A percentile compares a stretch with the other conserved stretches of the same genome.
phyloP scores from a whole-genome alignment of 2,329 filamentous ascomycete species.

The Mycosphaerella sp. region DNA sequence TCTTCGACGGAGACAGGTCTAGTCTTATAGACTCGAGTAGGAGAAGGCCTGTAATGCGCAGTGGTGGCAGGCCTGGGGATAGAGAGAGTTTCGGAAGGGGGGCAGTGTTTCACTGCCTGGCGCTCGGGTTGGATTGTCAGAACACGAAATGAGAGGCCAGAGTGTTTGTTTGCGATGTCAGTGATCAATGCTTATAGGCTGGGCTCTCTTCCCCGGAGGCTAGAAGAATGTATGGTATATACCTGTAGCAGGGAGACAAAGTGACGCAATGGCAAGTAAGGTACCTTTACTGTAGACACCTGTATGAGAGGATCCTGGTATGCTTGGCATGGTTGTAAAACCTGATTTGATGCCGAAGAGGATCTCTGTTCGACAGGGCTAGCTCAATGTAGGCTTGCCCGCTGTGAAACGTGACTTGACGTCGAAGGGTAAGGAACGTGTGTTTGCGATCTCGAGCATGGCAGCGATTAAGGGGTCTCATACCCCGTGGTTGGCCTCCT shows the following conservation, averaged over 20 bases:
- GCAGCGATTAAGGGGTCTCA: not conserved
- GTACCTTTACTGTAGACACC: not conserved
- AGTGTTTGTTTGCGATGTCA: slow-evolving; percentile 1
- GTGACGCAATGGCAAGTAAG: slow-evolving; percentile 4
- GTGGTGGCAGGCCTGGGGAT: not conserved
- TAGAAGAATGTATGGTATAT: slow-evolving; percentile 3
- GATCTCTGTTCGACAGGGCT: not conserved
- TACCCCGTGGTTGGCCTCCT: not conserved
- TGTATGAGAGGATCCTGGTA: not conserved
- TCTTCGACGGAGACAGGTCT: not conserved
- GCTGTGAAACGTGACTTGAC: slow-evolving; percentile 5
- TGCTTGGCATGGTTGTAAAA: slow-evolving; percentile 8
- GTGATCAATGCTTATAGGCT: slow-evolving; percentile 9
- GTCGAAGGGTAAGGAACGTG: not conserved
- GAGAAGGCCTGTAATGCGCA: not conserved
- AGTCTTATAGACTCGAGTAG: slow-evolving; percentile 3
- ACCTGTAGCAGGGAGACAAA: slow-evolving; percentile 1
- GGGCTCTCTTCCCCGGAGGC: not conserved
- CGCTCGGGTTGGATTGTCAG: not conserved
- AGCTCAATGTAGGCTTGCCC: slow-evolving; percentile 1
- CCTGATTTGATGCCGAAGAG: slow-evolving; percentile 1
- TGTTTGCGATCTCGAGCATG: not conserved
- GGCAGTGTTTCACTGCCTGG: slow-evolving; percentile 6
- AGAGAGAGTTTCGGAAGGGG: not conserved
- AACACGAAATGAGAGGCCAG: slow-evolving; percentile 5